Evolutionary conservation across 1,139 yeast species (phyloP).

Genomic region (Kodamaea fungicola): DNA sequence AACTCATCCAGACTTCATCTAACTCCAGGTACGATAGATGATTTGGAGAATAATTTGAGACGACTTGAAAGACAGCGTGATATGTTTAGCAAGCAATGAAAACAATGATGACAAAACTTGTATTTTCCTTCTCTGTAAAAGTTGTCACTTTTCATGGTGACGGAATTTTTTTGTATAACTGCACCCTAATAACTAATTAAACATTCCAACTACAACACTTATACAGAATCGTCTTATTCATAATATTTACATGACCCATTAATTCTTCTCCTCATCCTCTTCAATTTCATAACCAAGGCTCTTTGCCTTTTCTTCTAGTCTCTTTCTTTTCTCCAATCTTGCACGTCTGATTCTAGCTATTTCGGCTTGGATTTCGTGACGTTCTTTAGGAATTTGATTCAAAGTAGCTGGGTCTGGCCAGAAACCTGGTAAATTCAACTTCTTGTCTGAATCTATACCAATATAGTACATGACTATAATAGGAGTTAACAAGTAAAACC

Average conservation of each 20-base stretch:
- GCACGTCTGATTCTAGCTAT: slow-evolving; percentile 80
- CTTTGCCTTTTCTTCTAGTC: slow-evolving; percentile 69
- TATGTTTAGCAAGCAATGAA: background rate
- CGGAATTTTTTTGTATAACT: too few relatives aligned
- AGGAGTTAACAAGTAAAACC: slow-evolving; percentile 83
- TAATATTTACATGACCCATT: background rate
- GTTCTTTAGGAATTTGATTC: slow-evolving; percentile 89
- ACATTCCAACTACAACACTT: too few relatives aligned
- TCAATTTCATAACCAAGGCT: slow-evolving; percentile 59
- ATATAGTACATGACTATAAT: slow-evolving; percentile 88
- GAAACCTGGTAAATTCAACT: slow-evolving; percentile 89
- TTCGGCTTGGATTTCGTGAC: slow-evolving; percentile 88
- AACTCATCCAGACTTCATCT: too few relatives aligned
- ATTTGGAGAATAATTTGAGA: slow-evolving; percentile 5
- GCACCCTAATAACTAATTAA: too few relatives aligned
- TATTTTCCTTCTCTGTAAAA: too few relatives aligned
- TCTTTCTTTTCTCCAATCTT: slow-evolving; percentile 65
- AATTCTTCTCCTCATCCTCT: slow-evolving; percentile 14
- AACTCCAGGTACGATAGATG: slow-evolving; percentile 2
- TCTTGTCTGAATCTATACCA: slow-evolving; percentile 84
- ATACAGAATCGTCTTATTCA: too few relatives aligned
- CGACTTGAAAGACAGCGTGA: slow-evolving; percentile 1
- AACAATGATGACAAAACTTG: too few relatives aligned
- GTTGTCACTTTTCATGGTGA: too few relatives aligned
- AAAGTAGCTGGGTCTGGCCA: slow-evolving; percentile 96